Base-by-base conservation (phyloP, 805 yeast genomes). In the Tetrapisispora arboricola region DNA sequence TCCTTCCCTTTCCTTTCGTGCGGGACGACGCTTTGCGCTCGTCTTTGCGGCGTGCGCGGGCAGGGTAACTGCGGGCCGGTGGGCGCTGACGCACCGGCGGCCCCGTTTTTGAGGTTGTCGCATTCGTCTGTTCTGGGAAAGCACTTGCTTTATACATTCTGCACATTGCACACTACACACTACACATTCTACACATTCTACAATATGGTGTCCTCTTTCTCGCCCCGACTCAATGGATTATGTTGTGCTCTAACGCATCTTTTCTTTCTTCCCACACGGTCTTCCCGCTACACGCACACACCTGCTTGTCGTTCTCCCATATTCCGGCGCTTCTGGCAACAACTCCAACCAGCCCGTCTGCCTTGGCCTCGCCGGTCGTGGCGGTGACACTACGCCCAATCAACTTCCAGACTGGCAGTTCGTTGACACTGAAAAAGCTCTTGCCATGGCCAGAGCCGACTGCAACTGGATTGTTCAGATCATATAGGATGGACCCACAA, bases 251-350 rank as follows among this genome's bases (percentile, higher is more conserved):
- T 9, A 76, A 58, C 1, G 94, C 94, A 54, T 86, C 95, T 38
- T 67, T 61, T 42, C 96, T 71, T 61, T 90, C 98, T 58, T 92
- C 87, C 97, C 98, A 90, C 20, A 90, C 76, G 0, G 95, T 84
- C 69, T 87, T 86, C 15, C 98, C 98, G 13, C 90, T 79, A 61
- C 97, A 92, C 26, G 90, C 80, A 63, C 98, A 90, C 2, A 90
- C 94, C 44, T 78, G 78, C 63, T 90, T 90, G 50, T 82, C 84
- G 63, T 92, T 92, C 57, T 90, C 95, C 96, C 97, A 92, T 20
- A 78, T 84, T 13, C 98, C 98, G 1, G 98, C 97, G 53, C 94
- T 82, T 54, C 97, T 73, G 1, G 97, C 97, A 56, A 92, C 76
- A 19, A 90, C 95, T 24, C 98, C 97, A 38, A 79, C 80, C 9